phyloP scores from a whole-genome alignment of 2,329 filamentous ascomycete species.

The Aspergillus nomiae region DNA sequence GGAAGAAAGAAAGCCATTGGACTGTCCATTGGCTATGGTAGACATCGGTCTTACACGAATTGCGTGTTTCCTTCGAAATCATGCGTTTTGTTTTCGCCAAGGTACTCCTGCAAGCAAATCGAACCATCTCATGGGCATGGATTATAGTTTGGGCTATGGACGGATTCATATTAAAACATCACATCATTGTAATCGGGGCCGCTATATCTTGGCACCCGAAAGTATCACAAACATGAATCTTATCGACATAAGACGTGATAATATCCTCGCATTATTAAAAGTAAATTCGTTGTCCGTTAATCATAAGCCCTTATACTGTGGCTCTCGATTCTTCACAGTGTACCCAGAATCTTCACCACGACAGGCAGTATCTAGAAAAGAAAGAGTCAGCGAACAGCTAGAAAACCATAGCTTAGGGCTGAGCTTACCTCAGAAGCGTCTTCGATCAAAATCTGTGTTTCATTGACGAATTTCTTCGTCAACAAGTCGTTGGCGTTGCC shows the following conservation, averaged over 20 bases:
- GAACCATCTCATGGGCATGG: slow-evolving; percentile 1
- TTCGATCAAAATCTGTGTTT: slow-evolving; percentile 31
- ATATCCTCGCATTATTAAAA: slow-evolving; percentile 36
- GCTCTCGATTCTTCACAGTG: slow-evolving; percentile 23
- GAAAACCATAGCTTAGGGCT: background rate
- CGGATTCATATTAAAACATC: slow-evolving; percentile 2
- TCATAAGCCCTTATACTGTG: slow-evolving; percentile 21
- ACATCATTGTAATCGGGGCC: slow-evolving; percentile 36
- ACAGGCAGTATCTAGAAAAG: slow-evolving; percentile 30
- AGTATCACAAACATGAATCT: slow-evolving; percentile 50
- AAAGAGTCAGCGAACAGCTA: slow-evolving; percentile 12
- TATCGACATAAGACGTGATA: slow-evolving; percentile 21
- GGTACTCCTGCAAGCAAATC: background rate
- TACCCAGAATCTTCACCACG: slow-evolving; percentile 31
- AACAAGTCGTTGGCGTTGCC: slow-evolving; percentile 21
- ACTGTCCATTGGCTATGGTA: background rate
- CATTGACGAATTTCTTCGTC: slow-evolving; percentile 27
- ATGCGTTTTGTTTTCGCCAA: background rate
- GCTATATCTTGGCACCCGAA: slow-evolving; percentile 48
- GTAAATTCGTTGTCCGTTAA: slow-evolving; percentile 27
- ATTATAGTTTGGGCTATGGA: slow-evolving; percentile 6
- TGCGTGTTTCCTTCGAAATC: background rate
- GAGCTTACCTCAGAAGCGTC: slow-evolving; percentile 32
- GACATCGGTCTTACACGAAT: background rate
- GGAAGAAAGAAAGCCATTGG: background rate